Evolutionary conservation across 768 basidiomycete genomes (phyloP).

Genomic region (Amanita thiersii): DNA sequence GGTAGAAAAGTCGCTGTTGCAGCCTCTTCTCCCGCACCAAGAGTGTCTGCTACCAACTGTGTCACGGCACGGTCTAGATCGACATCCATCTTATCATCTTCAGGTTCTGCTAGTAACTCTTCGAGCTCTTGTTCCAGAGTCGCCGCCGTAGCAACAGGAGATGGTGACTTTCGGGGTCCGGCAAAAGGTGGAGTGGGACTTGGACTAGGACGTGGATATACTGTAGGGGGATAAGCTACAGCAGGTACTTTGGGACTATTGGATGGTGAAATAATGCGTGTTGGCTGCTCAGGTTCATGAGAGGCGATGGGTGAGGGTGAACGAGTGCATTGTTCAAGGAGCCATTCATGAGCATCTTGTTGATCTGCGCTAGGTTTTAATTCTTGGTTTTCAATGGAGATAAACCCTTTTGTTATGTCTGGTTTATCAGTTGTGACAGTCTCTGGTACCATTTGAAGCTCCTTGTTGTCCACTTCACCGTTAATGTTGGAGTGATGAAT

Average conservation of each 20-base stretch:
- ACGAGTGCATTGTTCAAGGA: constrained; percentile 35
- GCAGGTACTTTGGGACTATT: not conserved
- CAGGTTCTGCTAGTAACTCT: constrained; percentile 24
- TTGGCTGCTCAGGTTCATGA: constrained; percentile 6
- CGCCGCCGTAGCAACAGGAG: constrained; percentile 20
- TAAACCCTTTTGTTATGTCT: not conserved
- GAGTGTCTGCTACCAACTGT: constrained; percentile 35
- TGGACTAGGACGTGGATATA: not conserved
- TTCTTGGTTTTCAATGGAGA: no score
- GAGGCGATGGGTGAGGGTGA: constrained; percentile 8
- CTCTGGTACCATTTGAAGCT: not conserved
- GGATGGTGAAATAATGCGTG: constrained; percentile 4
- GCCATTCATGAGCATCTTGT: constrained; percentile 55
- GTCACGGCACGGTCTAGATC: constrained; percentile 36
- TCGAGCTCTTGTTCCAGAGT: constrained; percentile 40
- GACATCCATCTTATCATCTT: constrained; percentile 31
- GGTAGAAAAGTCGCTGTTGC: constrained; percentile 8
- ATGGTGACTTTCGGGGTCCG: constrained; percentile 5
- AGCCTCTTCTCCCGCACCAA: constrained; percentile 18
- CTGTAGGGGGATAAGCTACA: no score
- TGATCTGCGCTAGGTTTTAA: constrained; percentile 23
- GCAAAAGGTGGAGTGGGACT: not conserved
- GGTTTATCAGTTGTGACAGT: not conserved
- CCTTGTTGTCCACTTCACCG: constrained; percentile 1
- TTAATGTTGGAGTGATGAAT: no score